Evolutionary conservation across 176 grass and related monocot genomes (phyloP).

Genomic region (Eremochloa ophiuroides): DNA sequence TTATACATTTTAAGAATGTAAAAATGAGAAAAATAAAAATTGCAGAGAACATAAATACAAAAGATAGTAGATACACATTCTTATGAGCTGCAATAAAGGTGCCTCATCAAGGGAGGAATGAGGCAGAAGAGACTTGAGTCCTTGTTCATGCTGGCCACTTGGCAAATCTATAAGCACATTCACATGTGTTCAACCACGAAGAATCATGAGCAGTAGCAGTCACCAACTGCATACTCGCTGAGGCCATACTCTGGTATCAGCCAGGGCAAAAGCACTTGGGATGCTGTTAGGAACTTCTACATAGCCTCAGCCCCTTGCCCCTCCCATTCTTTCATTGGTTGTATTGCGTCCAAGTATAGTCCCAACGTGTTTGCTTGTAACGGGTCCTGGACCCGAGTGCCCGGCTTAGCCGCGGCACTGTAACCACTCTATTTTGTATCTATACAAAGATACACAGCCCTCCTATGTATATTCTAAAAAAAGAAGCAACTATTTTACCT

Average conservation of each 20-base stretch:
- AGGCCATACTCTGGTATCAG: background rate
- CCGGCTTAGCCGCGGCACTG: background rate
- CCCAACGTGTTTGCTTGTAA: background rate
- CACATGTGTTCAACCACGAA: background rate
- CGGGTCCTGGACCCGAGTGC: background rate
- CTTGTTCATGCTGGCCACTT: background rate
- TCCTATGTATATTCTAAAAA: background rate
- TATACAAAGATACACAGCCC: background rate
- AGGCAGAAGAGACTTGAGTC: background rate
- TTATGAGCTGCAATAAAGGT: constrained; percentile 9
- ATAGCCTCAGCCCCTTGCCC: background rate
- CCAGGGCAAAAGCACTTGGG: background rate
- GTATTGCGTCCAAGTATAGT: background rate
- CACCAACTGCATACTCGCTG: background rate
- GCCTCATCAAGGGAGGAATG: background rate
- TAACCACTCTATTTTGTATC: background rate
- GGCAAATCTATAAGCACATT: background rate
- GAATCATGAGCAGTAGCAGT: background rate
- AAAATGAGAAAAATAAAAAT: background rate
- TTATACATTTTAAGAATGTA: constrained; percentile 5
- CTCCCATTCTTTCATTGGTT: background rate
- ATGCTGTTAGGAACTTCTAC: background rate
- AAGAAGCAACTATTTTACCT: constrained; percentile 45
- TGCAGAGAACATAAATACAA: background rate
- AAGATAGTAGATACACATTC: constrained; percentile 1